phyloP scores from a whole-genome alignment of 2,329 filamentous ascomycete species.

The Capronia coronata region DNA sequence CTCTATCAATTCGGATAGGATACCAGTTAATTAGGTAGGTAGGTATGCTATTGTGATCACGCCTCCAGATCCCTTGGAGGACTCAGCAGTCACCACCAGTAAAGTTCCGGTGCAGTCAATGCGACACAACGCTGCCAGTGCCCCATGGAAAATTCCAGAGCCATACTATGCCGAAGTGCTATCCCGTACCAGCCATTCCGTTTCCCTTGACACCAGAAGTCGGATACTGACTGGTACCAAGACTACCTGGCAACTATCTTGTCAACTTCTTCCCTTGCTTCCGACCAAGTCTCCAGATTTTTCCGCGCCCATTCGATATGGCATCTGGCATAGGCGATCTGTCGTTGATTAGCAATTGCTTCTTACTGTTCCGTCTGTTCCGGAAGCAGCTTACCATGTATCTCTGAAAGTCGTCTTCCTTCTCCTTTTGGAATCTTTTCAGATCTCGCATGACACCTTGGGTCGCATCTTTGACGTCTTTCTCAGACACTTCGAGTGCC shows the following conservation, averaged over 20 bases:
- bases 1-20: too few relatives aligned
- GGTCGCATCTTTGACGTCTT: slow-evolving; percentile 90
- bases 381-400: slow-evolving; percentile 95
- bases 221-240: not conserved
- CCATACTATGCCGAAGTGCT: not conserved
- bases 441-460: slow-evolving; percentile 81
- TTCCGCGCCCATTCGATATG: slow-evolving; percentile 93
- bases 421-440: slow-evolving; percentile 87
- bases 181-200: not conserved
- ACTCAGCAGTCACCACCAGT: too few relatives aligned
- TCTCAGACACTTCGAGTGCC: slow-evolving; percentile 77
- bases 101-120: too few relatives aligned
- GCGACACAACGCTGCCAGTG: not conserved
- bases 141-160: not conserved
- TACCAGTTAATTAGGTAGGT: too few relatives aligned
- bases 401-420: slow-evolving; percentile 84
- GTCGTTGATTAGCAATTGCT: slow-evolving; percentile 20
- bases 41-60: too few relatives aligned
- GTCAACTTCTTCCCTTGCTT: slow-evolving; percentile 76
- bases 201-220: not conserved
- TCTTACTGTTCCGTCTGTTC: too few relatives aligned
- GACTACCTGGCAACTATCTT: slow-evolving; percentile 58
- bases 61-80: too few relatives aligned
- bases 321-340: slow-evolving; percentile 88
- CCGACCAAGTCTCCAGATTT: slow-evolving; percentile 86